Percentiles rank a stretch among this genome's conserved stretches.
Conservation (phyloP, 2,329 filamentous ascomycete genomes). For the Xylaria sp. region DNA sequence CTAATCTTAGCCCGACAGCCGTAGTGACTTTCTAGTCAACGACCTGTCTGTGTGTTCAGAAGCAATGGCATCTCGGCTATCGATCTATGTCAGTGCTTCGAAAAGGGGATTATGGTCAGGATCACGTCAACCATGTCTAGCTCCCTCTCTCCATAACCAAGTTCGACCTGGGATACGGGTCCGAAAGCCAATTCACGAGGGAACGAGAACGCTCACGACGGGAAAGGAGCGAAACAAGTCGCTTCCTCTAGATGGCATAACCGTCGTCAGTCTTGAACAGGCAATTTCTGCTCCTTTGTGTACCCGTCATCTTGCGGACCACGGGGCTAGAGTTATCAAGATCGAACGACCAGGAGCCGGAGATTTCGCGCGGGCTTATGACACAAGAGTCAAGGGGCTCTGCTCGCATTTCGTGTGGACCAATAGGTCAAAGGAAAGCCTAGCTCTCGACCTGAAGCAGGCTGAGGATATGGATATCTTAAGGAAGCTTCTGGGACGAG, state of each 20-base stretch:
- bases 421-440: conserved; percentile 56
- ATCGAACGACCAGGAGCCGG: conserved; percentile 54
- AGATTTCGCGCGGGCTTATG: conserved; percentile 56
- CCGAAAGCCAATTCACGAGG: background rate
- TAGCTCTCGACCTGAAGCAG: conserved; percentile 53
- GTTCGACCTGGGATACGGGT: background rate
- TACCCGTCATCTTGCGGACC: conserved; percentile 56
- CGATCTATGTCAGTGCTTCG: too few relatives aligned
- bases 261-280: conserved; percentile 56
- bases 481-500: conserved; percentile 45
- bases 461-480: conserved; percentile 45
- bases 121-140: too few relatives aligned
- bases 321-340: conserved; percentile 58
- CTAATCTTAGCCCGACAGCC: too few relatives aligned
- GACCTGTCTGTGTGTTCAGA: too few relatives aligned
- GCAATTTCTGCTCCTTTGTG: conserved; percentile 59
- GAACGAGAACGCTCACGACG: too few relatives aligned
- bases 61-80: too few relatives aligned
- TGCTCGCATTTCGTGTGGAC: conserved; percentile 60
- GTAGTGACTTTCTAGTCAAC: too few relatives aligned
- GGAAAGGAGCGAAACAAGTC: background rate
- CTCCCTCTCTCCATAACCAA: conserved; percentile 7
- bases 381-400: conserved; percentile 51
- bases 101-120: too few relatives aligned
- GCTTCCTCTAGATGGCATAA: conserved; percentile 47